Percentiles rank a stretch among this genome's conserved stretches.
These are phyloP conservation scores for Trichoderma atroviride DNA, from an alignment of 2,329 filamentous ascomycete species.

Conservation along the genomic window DNA sequence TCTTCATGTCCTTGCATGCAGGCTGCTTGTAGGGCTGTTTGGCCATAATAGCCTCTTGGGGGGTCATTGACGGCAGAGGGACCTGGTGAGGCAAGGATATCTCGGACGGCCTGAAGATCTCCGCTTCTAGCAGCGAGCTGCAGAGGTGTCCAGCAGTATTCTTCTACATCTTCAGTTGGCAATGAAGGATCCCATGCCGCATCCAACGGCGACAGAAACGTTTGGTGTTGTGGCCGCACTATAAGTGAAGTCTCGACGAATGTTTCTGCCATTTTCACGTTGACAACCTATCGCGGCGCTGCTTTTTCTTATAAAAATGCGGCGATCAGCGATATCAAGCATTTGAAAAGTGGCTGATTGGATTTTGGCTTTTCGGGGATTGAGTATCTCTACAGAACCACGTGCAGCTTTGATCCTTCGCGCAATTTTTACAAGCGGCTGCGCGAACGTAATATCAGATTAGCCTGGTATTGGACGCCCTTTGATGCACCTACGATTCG, in stretches of 20 bases:
- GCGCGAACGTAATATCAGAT: background rate
- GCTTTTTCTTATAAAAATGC: background rate
- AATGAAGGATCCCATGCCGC: slow-evolving; percentile 20
- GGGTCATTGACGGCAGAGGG: slow-evolving; percentile 38
- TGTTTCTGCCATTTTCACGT: background rate
- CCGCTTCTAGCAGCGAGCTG: slow-evolving; percentile 41
- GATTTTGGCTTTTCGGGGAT: background rate
- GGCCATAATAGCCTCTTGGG: slow-evolving; percentile 40
- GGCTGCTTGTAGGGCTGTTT: slow-evolving; percentile 44
- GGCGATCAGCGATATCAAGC: background rate
- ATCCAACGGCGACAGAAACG: background rate
- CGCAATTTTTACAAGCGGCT: background rate
- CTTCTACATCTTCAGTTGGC: slow-evolving; percentile 15
- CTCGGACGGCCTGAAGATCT: slow-evolving; percentile 33
- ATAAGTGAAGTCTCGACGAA: background rate
- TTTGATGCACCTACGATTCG: background rate
- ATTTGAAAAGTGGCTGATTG: background rate
- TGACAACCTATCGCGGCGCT: background rate
- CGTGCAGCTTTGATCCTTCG: slow-evolving; percentile 15
- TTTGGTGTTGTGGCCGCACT: background rate
- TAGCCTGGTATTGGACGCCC: background rate
- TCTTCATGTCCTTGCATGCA: slow-evolving; percentile 33
- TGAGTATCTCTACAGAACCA: background rate
- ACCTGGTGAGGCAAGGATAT: slow-evolving; percentile 34
- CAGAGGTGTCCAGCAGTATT: slow-evolving; percentile 37